Evolutionary conservation across 306 rosid genomes (phyloP).

Genomic region (Sechiopsis laciniata): DNA sequence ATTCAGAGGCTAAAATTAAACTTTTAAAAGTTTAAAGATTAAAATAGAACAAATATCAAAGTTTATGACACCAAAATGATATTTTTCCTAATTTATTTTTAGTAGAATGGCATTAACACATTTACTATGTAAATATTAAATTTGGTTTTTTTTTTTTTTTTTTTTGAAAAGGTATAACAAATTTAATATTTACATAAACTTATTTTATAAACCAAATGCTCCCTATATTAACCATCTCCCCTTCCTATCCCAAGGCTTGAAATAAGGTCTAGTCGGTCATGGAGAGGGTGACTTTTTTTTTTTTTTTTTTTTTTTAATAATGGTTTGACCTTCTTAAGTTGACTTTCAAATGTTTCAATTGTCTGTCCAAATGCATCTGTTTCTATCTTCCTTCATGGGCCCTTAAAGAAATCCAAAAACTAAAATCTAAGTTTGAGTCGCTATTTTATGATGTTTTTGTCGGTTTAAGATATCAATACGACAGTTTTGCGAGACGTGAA

Average conservation of each 20-base stretch:
- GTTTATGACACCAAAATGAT: no score
- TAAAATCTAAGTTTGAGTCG: no score
- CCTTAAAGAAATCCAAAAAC: background rate
- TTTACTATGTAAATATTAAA: no score
- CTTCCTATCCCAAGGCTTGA: background rate
- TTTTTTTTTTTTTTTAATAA: background rate
- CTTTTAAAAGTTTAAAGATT: no score
- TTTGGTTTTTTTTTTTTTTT: no score
- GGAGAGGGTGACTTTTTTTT: background rate
- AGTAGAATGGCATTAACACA: no score
- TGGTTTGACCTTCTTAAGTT: background rate
- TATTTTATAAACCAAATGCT: background rate
- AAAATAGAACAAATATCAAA: no score
- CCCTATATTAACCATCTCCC: background rate
- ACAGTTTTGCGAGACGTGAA: background rate
- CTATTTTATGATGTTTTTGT: background rate
- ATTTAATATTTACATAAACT: no score
- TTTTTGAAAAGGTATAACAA: no score
- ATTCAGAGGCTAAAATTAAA: no score
- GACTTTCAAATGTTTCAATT: background rate
- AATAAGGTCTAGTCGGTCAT: conserved; percentile 13
- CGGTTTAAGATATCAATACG: background rate
- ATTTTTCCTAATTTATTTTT: no score
- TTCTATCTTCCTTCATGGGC: background rate
- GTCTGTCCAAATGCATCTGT: background rate